Percentiles rank a stretch among this genome's conserved stretches.
These are phyloP conservation scores for Pleurotus tuoliensis DNA, from an alignment of 768 basidiomycete genomes.

Conservation along the genomic window DNA sequence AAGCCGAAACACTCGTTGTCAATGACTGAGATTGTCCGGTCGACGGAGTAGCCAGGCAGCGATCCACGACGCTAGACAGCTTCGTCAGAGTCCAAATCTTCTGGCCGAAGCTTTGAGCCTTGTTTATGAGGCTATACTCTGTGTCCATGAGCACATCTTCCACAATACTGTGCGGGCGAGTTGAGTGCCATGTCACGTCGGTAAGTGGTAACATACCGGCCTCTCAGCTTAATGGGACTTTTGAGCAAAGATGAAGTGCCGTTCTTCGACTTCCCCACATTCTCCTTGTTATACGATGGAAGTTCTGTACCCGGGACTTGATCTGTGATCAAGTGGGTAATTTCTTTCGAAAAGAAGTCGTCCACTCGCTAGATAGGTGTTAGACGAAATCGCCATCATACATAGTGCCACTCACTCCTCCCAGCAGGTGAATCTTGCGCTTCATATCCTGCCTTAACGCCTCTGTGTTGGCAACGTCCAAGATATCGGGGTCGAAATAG, in stretches of 20 bases:
- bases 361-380: slow-evolving; percentile 61
- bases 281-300: slow-evolving; percentile 61
- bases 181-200: neutral
- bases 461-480: slow-evolving; percentile 32
- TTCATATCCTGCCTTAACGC: slow-evolving; percentile 42
- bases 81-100: slow-evolving; percentile 85
- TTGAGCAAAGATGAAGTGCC: slow-evolving; percentile 32
- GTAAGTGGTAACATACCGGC: slow-evolving; percentile 40
- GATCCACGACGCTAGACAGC: slow-evolving; percentile 66
- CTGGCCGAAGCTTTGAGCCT: slow-evolving; percentile 67
- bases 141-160: slow-evolving; percentile 24
- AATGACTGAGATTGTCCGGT: slow-evolving; percentile 18
- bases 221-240: slow-evolving; percentile 64
- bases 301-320: slow-evolving; percentile 22
- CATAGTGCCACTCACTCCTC: slow-evolving; percentile 60
- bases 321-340: slow-evolving; percentile 87
- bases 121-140: slow-evolving; percentile 45
- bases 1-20: slow-evolving; percentile 15
- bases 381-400: neutral
- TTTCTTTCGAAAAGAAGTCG: slow-evolving; percentile 80
- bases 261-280: slow-evolving; percentile 35
- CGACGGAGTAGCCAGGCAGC: slow-evolving; percentile 47
- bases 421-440: slow-evolving; percentile 59
- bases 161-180: slow-evolving; percentile 5
- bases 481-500: slow-evolving; percentile 67